Base-by-base conservation (phyloP, 352 stramenopile species). In the Phytophthora foliorum region DNA sequence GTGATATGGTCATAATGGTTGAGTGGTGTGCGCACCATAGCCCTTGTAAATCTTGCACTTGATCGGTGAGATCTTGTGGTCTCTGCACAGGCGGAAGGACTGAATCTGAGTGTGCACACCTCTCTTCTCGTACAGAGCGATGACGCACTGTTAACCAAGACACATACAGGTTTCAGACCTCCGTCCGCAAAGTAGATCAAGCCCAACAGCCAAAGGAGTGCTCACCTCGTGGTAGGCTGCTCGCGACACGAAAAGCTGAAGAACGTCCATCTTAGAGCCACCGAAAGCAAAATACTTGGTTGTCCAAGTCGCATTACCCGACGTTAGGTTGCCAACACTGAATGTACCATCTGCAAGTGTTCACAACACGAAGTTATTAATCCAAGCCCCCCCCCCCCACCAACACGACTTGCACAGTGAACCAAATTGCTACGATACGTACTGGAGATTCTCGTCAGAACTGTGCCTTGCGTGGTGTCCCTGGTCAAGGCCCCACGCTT, bases 1-100 rank as follows among this genome's bases (percentile, higher is more conserved):
- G 29, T 32, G 29, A 8, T 4, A 34, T 34, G 8, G 42, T n/a
- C 19, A 27, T 16, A 49, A 36, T 49, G 14, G 16, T 24, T 14
- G 8, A 46, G 7, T 17, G 54, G 13, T 5, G 42, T 25, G 68
- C 73, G 22, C 36, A 89, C 81, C 87, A 44, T 93, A 95, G 29
- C 86, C 84, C 64, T 93, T 95, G 81, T 95, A 95, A 61, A 95
- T 95, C 67, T 95, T 95, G 81, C 72, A 90, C 68, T 93, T 93
- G 72, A 93, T 92, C 16, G 85, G 85, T 31, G 85, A 92, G 58
- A 93, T 89, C 48, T 95, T 93, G 82, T 95, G 87, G 71, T 95
- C 87, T 50, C 81, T 77, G 49, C 86, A 93, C 44, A 95, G 62
- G 0, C 87, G 83, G 77, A 95, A 95, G 8, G 85, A 92, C 63